phyloP scores from a whole-genome alignment of 2,329 filamentous ascomycete species.

The Fusarium hostae region DNA sequence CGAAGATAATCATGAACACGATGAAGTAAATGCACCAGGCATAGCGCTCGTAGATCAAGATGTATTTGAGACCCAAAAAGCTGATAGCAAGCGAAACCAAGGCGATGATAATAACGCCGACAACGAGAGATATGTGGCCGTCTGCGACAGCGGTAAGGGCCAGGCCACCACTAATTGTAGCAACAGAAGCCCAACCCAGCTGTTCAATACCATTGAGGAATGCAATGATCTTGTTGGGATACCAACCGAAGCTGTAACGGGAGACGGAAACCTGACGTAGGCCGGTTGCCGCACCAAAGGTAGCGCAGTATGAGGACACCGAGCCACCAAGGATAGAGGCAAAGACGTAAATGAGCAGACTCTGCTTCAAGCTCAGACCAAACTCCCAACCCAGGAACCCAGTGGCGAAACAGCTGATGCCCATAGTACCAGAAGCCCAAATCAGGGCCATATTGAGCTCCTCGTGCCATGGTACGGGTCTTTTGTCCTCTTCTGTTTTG shows the following conservation, averaged over 20 bases:
- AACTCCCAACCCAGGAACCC: slow-evolving; percentile 12
- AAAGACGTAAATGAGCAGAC: slow-evolving; percentile 1
- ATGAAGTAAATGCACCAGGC: slow-evolving; percentile 13
- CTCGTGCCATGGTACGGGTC: slow-evolving; percentile 1
- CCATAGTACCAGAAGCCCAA: slow-evolving; percentile 8
- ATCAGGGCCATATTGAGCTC: slow-evolving; percentile 15
- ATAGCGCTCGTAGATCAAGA: slow-evolving; percentile 4
- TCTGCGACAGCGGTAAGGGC: not conserved
- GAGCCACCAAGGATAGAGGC: slow-evolving; percentile 9
- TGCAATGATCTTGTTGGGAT: slow-evolving; percentile 10
- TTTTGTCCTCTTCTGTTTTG: slow-evolving; percentile 12
- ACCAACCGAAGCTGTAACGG: slow-evolving; percentile 10
- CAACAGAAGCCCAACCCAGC: slow-evolving; percentile 11
- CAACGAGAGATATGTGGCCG: slow-evolving; percentile 4
- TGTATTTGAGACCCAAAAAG: slow-evolving; percentile 10
- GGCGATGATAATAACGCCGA: slow-evolving; percentile 8
- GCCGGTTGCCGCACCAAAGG: not conserved
- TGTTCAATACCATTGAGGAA: slow-evolving; percentile 12
- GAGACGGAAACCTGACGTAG: slow-evolving; percentile 6
- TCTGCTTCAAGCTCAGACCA: slow-evolving; percentile 13
- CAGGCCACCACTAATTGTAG: slow-evolving; percentile 6
- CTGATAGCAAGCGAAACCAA: slow-evolving; percentile 11
- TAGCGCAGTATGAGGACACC: slow-evolving; percentile 5
- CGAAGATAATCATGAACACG: slow-evolving; percentile 5
- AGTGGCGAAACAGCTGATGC: slow-evolving; percentile 11